Evolutionary conservation across 768 basidiomycete species (phyloP), one percentile per base, ranked within the genome.

Genomic region (Leccinum boreale): DNA sequence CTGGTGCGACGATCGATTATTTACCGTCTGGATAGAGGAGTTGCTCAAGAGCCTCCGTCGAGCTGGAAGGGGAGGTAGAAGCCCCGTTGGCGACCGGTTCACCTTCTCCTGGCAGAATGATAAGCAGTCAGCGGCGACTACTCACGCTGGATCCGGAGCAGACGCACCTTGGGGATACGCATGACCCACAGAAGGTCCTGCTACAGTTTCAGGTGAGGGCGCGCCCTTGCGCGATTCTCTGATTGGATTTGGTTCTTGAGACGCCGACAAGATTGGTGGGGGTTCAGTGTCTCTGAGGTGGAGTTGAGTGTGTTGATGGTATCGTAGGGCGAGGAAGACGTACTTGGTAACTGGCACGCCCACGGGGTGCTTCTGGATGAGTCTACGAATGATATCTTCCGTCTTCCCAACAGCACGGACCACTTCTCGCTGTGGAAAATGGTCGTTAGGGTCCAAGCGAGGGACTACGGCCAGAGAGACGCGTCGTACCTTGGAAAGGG

Each of bases 381-480:
- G 61, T 53, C 64, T 57, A 36, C 58, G 57, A 44, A 72, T 67
- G 23, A 70, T 73, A 4, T 64, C 64, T 56, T 66, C 72, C 1
- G 62, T 70, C 59, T 69, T 70, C 3, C 61, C 68, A 17, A 66
- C 56, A 0, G 68, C 70, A n/a, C 62, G 62, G 19, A 73, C 35
- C 12, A 57, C 46, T 56, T 73, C 65, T 62, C 58, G 55, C 72
- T 73, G 48, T 1, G 50, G 23, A 31, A 39, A 29, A 21, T 2
- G 49, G 24, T 19, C n/a, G 39, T 53, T 3, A 63, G 47, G 12
- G 19, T 51, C 12, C 11, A 23, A 10, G 29, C 9, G 21, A n/a
- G 19, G n/a, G 17, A 17, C 1, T 19, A 19, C 1, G 10, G 17
- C 6, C 39, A 44, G 14, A 28, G 28, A 8, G 29, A 48, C 9